These are phyloP conservation scores for Salmacisia buchloeana DNA, from an alignment of 1,284 basidiomycete species.

Conservation along the genomic window DNA sequence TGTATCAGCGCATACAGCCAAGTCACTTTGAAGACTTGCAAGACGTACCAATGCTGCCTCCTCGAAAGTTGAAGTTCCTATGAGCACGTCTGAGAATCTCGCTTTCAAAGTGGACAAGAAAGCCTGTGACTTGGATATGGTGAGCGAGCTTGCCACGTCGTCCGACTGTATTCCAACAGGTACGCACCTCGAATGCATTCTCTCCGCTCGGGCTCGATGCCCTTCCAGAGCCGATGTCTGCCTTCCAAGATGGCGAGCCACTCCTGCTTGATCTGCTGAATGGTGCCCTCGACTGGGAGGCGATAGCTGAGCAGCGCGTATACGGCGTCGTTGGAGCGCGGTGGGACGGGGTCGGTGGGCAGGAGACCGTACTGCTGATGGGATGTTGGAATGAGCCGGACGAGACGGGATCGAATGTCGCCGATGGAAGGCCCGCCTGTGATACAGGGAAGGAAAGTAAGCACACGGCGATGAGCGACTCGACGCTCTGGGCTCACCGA, in stretches of 20 bases:
- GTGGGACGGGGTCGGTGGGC: constrained; percentile 9
- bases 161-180: not conserved
- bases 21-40: not conserved
- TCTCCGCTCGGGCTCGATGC: constrained; percentile 84
- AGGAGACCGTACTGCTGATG: constrained; percentile 53
- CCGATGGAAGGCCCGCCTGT: constrained; percentile 46
- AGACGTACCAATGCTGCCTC: constrained; percentile 29
- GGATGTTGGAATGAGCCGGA: constrained; percentile 67
- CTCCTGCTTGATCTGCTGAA: constrained; percentile 73
- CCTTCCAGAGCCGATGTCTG: constrained; percentile 72
- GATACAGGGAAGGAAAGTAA: constrained; percentile 13
- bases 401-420: constrained; percentile 66
- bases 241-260: constrained; percentile 94
- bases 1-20: not conserved
- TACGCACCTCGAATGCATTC: constrained; percentile 75
- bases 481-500: constrained; percentile 52
- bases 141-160: not conserved
- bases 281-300: constrained; percentile 64
- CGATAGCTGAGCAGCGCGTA: constrained; percentile 73
- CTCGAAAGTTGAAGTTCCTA: constrained; percentile 45
- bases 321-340: constrained; percentile 56
- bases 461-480: constrained; percentile 21
- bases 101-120: constrained; percentile 73
- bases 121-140: constrained; percentile 10
- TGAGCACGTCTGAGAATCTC: constrained; percentile 73